Base-by-base conservation (phyloP, 1,284 basidiomycete genomes). In the Caloboletus firmus region DNA sequence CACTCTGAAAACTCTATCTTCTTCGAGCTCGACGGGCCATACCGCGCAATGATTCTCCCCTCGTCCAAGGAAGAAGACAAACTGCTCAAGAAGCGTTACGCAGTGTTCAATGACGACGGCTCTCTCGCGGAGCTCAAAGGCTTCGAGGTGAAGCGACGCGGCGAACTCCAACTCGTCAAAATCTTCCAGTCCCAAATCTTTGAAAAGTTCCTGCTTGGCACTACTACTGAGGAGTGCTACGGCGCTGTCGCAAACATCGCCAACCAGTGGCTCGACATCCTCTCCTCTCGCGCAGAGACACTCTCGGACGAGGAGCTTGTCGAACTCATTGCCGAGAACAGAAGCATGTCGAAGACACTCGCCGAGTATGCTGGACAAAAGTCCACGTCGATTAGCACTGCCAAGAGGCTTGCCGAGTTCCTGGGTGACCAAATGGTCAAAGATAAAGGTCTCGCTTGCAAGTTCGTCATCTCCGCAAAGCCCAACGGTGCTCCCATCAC, bases 41-140 rank as follows among this genome's bases (percentile, higher is more conserved):
- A 99, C 77, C 93, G 87, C 62, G 97, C 97, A 8, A 99, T 99
- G 97, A 98, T 99, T 64, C 81, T 99, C 28, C 97, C 97, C 2
- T 97, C 95, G 8, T 99, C 96, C 4, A 99, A 99, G 68, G 97
- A 99, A 73, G 97, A 99, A 73, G 97, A 99, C 73, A 99, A 99
- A 70, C 72, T 99, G 59, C 77, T 99, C 65, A 99, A 99, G 80
- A 99, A 99, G 73, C 91, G 97, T 45, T 99, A 99, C 65, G 97
- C 97, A 5, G 97, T 99, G n/a, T 99, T 99, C 79, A 96, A 99
- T 66, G 92, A 95, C 60, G 96, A 99, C 66, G 97, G 97, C 2
- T 92, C 91, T 15, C 81, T 99, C 3, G 97, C 97, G 2, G 97
- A 99, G 70, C 77, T 99, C 63, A 99, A 99, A 69, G 97, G 97